Evolutionary conservation across 164 flowering plant species (phyloP).

Genomic region (Vitis cinerea): DNA sequence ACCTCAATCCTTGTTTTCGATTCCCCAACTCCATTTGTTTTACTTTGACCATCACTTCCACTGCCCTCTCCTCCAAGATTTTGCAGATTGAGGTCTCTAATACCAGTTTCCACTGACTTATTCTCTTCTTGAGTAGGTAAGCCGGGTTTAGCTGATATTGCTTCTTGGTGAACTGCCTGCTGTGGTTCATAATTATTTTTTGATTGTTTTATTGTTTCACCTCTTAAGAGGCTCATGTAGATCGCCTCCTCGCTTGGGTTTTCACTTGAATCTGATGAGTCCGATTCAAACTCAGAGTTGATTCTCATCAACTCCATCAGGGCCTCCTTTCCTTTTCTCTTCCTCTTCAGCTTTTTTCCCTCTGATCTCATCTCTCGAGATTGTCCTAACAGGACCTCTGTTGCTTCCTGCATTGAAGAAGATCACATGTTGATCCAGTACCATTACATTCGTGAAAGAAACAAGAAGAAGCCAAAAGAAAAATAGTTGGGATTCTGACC

Average conservation of each 20-base stretch:
- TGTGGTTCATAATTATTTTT: neutral
- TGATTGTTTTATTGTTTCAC: too few relatives aligned
- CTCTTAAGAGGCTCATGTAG: conserved; percentile 2
- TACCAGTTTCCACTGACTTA: neutral
- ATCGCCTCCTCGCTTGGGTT: conserved; percentile 6
- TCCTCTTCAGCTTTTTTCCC: conserved; percentile 15
- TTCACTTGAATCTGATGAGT: conserved; percentile 19
- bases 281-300: neutral
- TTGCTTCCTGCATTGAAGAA: conserved; percentile 15
- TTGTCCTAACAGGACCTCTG: conserved; percentile 6
- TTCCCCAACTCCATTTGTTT: neutral
- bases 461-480: neutral
- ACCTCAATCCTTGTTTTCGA: conserved; percentile 11
- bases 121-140: neutral
- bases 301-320: neutral
- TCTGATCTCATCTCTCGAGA: conserved; percentile 5
- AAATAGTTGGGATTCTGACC: neutral
- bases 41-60: neutral
- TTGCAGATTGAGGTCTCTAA: too few relatives aligned
- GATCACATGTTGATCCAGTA: too few relatives aligned
- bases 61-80: too few relatives aligned
- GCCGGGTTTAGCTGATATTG: neutral
- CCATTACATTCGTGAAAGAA: too few relatives aligned
- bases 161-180: neutral
- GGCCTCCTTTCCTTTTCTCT: conserved; percentile 9